Evolutionary conservation across 108 stramenopile genomes (phyloP), one percentile per base, ranked within the genome.

Genomic region (Skeletonema potamos): DNA sequence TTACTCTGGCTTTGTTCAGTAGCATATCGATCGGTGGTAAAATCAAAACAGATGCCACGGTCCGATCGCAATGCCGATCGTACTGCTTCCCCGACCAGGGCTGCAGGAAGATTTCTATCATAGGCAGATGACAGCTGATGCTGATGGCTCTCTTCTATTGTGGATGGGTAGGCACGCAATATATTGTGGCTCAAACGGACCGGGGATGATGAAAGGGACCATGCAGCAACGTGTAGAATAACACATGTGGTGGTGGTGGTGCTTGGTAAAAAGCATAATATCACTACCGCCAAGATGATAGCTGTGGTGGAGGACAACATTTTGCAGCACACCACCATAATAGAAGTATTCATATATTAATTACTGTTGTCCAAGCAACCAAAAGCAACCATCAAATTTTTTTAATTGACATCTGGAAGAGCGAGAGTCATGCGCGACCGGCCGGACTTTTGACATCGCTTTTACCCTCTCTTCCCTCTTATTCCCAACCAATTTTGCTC

Each of bases 21-120:
- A 74, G 17, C 20, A 26, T 63, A 79, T 0, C 66, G 54, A 46
- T 79, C 66, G 6, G 33, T 28, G 3, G 78, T 57, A 39, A 84
- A 81, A 62, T 84, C 80, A 28, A 84, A 55, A 58, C 79, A 84
- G 6, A 92, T 51, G 18, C 89, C 88, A 6, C 86, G 81, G 32
- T 76, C 79, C 17, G 86, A 90, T 22, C 80, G 78, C 20, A 92
- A 56, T 12, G 93, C 93, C 37, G 85, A 76, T 57, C 90, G 89
- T 24, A 94, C 89, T 4, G 93, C 93, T 64, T 94, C 93, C 4
- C 93, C 93, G 6, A 88, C 82, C 48, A 94, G n/a, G 15, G 86
- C 78, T 34, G 93, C 75, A 2, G 93, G 93, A n/a, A 91, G 84
- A 33, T 64, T 58, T 57, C 34, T 54, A 62, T 86, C 86, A 75